These are phyloP conservation scores for Cryptococcus maquisensis DNA, from an alignment of 1,284 basidiomycete genomes.

Conservation along the genomic window DNA sequence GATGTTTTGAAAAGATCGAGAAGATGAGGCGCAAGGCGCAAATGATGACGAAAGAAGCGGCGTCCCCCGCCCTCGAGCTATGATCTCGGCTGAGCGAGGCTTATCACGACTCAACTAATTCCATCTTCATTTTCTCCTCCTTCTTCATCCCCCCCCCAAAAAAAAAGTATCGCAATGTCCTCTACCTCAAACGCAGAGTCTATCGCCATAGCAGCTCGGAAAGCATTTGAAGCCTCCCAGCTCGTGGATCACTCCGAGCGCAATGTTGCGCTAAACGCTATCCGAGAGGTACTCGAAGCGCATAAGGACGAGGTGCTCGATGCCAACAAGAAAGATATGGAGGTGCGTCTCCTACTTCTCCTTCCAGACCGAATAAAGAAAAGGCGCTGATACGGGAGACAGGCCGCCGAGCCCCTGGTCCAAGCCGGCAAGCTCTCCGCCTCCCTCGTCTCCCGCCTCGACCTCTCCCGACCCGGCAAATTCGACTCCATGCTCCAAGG, in stretches of 20 bases:
- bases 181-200: conserved; percentile 40
- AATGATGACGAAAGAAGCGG: too few relatives aligned
- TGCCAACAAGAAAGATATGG: conserved; percentile 75
- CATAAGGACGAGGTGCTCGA: conserved; percentile 65
- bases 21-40: too few relatives aligned
- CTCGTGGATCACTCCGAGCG: conserved; percentile 65
- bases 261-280: conserved; percentile 64
- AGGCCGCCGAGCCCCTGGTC: conserved; percentile 75
- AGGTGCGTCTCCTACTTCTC: conserved; percentile 52
- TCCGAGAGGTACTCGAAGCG: conserved; percentile 62
- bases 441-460: conserved; percentile 78
- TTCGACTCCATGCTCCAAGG: conserved; percentile 93
- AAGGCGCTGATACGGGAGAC: conserved; percentile 1
- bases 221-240: conserved; percentile 80
- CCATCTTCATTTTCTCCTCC: too few relatives aligned
- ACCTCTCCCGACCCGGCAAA: conserved; percentile 79
- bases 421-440: conserved; percentile 75
- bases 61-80: too few relatives aligned
- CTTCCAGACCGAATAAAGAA: neutral
- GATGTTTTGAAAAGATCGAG: too few relatives aligned
- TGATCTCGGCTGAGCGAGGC: too few relatives aligned
- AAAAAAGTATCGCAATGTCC: neutral
- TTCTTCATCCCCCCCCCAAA: too few relatives aligned
- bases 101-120: too few relatives aligned
- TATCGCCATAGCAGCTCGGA: conserved; percentile 72